A percentile compares a stretch with the other conserved stretches of the same genome.
phyloP scores from a whole-genome alignment of 768 basidiomycete species.

The Mycena leptocephala region DNA sequence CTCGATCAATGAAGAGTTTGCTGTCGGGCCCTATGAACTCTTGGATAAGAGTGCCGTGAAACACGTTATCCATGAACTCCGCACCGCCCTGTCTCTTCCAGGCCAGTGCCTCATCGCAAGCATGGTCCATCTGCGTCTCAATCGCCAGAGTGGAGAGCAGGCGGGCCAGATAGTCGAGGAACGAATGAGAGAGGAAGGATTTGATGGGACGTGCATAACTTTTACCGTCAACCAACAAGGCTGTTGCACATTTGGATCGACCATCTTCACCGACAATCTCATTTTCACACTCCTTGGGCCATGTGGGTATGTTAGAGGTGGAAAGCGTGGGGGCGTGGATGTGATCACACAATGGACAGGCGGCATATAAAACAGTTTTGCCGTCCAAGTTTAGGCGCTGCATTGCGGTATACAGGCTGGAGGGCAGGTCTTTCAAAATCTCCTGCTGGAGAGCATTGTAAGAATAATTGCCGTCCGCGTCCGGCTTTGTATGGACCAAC shows the following conservation, averaged over 20 bases:
- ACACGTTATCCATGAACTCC: no score
- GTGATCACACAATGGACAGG: constrained; percentile 24
- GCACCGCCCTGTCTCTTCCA: no score
- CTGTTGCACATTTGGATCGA: neutral
- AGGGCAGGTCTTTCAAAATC: no score
- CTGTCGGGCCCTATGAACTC: constrained; percentile 7
- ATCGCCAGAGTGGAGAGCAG: no score
- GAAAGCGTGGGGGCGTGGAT: constrained; percentile 16
- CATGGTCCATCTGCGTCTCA: no score
- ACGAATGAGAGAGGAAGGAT: no score
- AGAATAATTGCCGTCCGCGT: no score
- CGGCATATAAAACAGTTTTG: constrained; percentile 23
- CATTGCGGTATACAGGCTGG: constrained; percentile 12
- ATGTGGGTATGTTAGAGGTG: neutral
- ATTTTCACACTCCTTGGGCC: constrained; percentile 7
- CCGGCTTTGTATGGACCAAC: neutral
- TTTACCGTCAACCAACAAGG: no score
- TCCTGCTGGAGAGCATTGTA: no score
- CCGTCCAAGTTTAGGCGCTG: constrained; percentile 14
- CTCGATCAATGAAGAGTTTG: constrained; percentile 33
- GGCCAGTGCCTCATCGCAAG: no score
- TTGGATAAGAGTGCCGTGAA: neutral
- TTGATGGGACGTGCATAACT: no score
- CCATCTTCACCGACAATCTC: neutral
- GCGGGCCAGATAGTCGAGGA: no score